Percentiles rank a stretch among this genome's conserved stretches.
phyloP scores from a whole-genome alignment of 176 grass and related monocot species.

The Musa troglodytarum region DNA sequence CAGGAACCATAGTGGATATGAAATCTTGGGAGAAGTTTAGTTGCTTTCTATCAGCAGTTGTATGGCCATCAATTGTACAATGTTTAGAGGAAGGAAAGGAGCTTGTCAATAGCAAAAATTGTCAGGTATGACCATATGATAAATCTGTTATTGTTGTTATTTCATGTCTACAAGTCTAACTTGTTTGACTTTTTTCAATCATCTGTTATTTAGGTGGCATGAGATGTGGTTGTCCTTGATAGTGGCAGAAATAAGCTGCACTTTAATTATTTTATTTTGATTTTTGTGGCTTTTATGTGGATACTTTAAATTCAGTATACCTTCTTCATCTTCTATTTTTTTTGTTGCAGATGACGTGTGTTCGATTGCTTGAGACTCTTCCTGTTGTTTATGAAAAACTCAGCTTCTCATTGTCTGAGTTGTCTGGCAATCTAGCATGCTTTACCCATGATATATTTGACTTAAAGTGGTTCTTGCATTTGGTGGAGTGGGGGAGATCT shows the following conservation, averaged over 20 bases:
- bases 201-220: not conserved
- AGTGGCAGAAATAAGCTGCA: not conserved
- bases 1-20: constrained; percentile 37
- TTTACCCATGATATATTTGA: constrained; percentile 30
- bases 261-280: not conserved
- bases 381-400: constrained; percentile 67
- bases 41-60: constrained; percentile 48
- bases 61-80: constrained; percentile 70
- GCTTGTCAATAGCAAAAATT: constrained; percentile 53
- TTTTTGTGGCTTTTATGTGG: not conserved
- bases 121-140: constrained; percentile 43
- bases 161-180: not conserved
- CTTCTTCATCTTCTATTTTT: not conserved
- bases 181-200: constrained; percentile 7
- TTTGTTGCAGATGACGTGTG: constrained; percentile 78
- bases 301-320: not conserved
- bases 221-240: not conserved
- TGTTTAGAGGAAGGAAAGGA: constrained; percentile 59
- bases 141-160: not conserved
- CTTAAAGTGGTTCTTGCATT: constrained; percentile 48
- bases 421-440: constrained; percentile 22
- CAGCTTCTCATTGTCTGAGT: constrained; percentile 20
- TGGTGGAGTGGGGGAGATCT: constrained; percentile 82
- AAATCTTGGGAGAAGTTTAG: constrained; percentile 77
- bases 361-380: constrained; percentile 71